phyloP scores from a whole-genome alignment of 345 rosid species.

The Hibiscus tridactylites region DNA sequence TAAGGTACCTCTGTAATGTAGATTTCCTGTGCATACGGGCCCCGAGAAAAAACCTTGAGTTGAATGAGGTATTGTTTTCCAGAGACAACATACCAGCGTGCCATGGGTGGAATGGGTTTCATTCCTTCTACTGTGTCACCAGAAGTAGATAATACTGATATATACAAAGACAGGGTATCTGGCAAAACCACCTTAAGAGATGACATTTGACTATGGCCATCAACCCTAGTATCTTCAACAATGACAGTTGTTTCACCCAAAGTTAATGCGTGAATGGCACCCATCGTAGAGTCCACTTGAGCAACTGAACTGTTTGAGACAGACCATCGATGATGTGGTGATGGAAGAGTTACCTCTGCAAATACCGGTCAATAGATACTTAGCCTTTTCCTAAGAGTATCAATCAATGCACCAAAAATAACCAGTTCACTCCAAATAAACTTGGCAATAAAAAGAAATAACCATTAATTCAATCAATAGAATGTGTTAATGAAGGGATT shows the following conservation, averaged over 20 bases:
- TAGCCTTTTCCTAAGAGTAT: conserved; percentile 14
- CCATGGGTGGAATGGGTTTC: conserved; percentile 44
- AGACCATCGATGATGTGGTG: conserved; percentile 75
- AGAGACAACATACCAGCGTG: conserved; percentile 70
- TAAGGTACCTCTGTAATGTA: conserved; percentile 70
- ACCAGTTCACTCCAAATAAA: background rate
- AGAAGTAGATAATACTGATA: conserved; percentile 47
- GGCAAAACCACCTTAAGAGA: conserved; percentile 78
- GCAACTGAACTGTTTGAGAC: conserved; percentile 61
- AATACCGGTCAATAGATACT: conserved; percentile 17
- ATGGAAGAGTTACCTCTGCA: conserved; percentile 78
- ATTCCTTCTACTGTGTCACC: conserved; percentile 48
- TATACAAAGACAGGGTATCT: conserved; percentile 46
- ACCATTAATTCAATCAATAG: background rate
- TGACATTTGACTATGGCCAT: conserved; percentile 80
- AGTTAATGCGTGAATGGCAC: conserved; percentile 47
- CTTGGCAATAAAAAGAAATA: conserved; percentile 1
- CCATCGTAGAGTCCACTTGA: conserved; percentile 53
- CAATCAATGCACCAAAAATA: conserved; percentile 6
- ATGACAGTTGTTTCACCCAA: conserved; percentile 66
- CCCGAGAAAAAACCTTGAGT: conserved; percentile 61
- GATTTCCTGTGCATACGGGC: conserved; percentile 62
- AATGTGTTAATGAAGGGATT: background rate
- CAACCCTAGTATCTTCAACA: conserved; percentile 85
- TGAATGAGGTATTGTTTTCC: conserved; percentile 63